Evolutionary conservation across 1,284 basidiomycete species (phyloP).

Genomic region (Tilletia setariae): DNA sequence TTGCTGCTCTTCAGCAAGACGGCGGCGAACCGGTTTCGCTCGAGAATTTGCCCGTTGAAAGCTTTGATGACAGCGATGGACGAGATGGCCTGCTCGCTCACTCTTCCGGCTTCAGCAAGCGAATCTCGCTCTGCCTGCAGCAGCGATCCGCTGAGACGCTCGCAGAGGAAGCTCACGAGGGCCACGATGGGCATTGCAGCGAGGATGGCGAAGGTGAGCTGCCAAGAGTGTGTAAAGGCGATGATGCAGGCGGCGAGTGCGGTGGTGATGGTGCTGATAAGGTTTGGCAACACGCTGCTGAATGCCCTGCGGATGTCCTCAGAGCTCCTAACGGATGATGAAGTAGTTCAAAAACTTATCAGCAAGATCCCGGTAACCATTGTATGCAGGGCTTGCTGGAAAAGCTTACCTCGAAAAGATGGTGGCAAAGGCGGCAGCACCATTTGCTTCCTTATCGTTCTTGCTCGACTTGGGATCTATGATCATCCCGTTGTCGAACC

Average conservation of each 20-base stretch:
- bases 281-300: slow-evolving; percentile 71
- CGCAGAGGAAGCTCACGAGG: slow-evolving; percentile 69
- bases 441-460: slow-evolving; percentile 59
- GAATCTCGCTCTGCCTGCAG: slow-evolving; percentile 68
- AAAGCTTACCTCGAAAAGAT: slow-evolving; percentile 78
- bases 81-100: slow-evolving; percentile 72
- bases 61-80: slow-evolving; percentile 91
- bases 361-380: no score
- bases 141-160: slow-evolving; percentile 62
- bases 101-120: slow-evolving; percentile 70
- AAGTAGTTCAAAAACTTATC: neutral
- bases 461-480: neutral
- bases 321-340: slow-evolving; percentile 68
- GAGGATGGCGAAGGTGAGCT: slow-evolving; percentile 85
- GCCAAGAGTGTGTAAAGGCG: slow-evolving; percentile 75
- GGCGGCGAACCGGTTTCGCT: slow-evolving; percentile 60
- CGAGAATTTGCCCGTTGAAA: slow-evolving; percentile 76
- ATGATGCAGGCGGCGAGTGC: slow-evolving; percentile 74
- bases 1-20: slow-evolving; percentile 61
- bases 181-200: slow-evolving; percentile 80
- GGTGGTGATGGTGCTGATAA: slow-evolving; percentile 77
- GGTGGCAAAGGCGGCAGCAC: slow-evolving; percentile 85
- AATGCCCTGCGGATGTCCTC: slow-evolving; percentile 85
- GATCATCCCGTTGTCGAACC: slow-evolving; percentile 49
- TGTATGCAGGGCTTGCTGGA: no score